Evolutionary conservation across 371 early-diverging fungal species (phyloP).

Genomic region (Massospora cicadina): DNA sequence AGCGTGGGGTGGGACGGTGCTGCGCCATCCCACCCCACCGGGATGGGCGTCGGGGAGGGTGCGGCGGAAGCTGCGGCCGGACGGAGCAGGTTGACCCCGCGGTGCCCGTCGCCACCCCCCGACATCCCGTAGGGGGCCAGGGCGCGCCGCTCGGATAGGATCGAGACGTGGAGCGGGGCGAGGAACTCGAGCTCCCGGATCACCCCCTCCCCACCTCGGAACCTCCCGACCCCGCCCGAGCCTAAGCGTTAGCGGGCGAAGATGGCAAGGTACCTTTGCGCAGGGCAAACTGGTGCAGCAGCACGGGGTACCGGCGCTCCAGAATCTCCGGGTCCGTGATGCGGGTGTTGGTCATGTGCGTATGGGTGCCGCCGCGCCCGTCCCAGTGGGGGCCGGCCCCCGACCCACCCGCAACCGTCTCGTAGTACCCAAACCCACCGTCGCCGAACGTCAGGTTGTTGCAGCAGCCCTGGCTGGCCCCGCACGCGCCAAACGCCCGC

Average conservation of each 20-base stretch:
- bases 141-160: slow-evolving; percentile 84
- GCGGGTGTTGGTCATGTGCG: slow-evolving; percentile 91
- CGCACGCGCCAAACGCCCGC: slow-evolving; percentile 75
- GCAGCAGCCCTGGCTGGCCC: slow-evolving; percentile 87
- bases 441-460: slow-evolving; percentile 92
- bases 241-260: slow-evolving; percentile 14
- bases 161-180: slow-evolving; percentile 57
- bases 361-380: slow-evolving; percentile 30
- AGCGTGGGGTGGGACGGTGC: slow-evolving; percentile 12
- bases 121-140: slow-evolving; percentile 72
- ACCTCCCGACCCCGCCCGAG: slow-evolving; percentile 68
- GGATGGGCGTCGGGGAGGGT: slow-evolving; percentile 23
- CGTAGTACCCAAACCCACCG: slow-evolving; percentile 88
- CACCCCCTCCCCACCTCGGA: slow-evolving; percentile 77
- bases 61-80: slow-evolving; percentile 11
- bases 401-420: slow-evolving; percentile 73
- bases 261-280: slow-evolving; percentile 22
- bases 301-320: slow-evolving; percentile 85
- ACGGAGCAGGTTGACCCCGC: slow-evolving; percentile 65
- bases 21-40: slow-evolving; percentile 24
- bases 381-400: slow-evolving; percentile 85
- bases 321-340: slow-evolving; percentile 94
- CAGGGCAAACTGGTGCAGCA: slow-evolving; percentile 67
- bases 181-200: slow-evolving; percentile 69
- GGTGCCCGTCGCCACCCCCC: slow-evolving; percentile 60